Percentiles rank a stretch among this genome's conserved stretches.
phyloP scores from a whole-genome alignment of 495 filamentous ascomycete genomes.

The Neurospora tetrasperma region DNA sequence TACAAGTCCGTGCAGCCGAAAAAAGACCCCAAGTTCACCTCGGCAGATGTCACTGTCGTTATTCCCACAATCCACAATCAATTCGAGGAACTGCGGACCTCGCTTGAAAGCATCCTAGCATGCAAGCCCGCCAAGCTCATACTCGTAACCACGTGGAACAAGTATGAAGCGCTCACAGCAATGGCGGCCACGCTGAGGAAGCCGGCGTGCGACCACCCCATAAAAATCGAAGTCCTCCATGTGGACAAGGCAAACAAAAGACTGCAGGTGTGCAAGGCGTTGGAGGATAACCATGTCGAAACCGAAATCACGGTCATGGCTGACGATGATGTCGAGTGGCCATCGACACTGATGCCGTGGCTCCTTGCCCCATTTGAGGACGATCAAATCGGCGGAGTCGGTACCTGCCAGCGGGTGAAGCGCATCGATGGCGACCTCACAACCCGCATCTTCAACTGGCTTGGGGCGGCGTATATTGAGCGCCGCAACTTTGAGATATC shows the following conservation, averaged over 20 bases:
- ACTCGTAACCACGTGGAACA: constrained; percentile 45
- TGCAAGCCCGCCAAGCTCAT: constrained; percentile 43
- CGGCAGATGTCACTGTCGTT: constrained; percentile 45
- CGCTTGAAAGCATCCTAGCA: constrained; percentile 44
- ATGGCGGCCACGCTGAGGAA: constrained; percentile 33
- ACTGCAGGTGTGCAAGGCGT: constrained; percentile 69
- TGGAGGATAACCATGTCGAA: constrained; percentile 53
- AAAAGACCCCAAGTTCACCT: constrained; percentile 33
- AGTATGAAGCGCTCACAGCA: constrained; percentile 32
- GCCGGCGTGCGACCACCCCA: constrained; percentile 5
- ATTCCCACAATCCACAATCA: constrained; percentile 46
- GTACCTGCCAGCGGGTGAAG: constrained; percentile 70
- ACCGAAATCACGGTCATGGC: constrained; percentile 72
- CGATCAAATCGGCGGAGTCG: constrained; percentile 64
- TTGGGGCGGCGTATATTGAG: constrained; percentile 74
- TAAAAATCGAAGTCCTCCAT: constrained; percentile 35
- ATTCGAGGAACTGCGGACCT: constrained; percentile 41
- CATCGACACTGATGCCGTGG: constrained; percentile 64
- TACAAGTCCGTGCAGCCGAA: constrained; percentile 37
- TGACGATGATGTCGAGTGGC: constrained; percentile 85
- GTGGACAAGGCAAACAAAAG: constrained; percentile 57
- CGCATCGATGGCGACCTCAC: constrained; percentile 48
- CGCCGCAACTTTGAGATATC: constrained; percentile 83
- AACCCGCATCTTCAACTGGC: constrained; percentile 59
- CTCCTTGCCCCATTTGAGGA: constrained; percentile 80